Base-by-base conservation (phyloP, 805 yeast genomes). In the Hanseniaspora thailandica region DNA sequence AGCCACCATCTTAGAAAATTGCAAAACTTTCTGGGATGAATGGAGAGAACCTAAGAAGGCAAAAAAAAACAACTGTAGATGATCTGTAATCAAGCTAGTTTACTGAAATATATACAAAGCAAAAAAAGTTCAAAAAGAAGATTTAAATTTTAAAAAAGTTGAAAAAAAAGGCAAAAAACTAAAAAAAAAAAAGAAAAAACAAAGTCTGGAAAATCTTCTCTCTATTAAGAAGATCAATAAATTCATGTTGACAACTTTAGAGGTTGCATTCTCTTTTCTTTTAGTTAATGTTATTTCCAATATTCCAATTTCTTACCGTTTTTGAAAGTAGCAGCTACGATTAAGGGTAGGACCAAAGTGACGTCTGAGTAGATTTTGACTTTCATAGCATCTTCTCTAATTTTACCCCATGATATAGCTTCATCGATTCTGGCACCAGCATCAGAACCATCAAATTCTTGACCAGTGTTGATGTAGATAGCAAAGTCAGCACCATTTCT, bases 371-470 rank as follows among this genome's bases (percentile, higher is more conserved):
- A 93, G 44, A 93, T 89, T 71, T 93, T 93, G 54, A 88, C 95
- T 56, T 82, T 78, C 62, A 78, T 79, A 30, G 98, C 99, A 40
- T 87, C 96, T 5, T 95, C 84, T 71, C 87, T 89, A 69, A 93
- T 93, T 69, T 93, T 93, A 58, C 99, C 99, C 99, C 99, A 93
- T 38, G 95, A 84, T 51, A 93, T 84, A 26, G 98, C 98, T 71
- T 93, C 99, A 67, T 93, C 98, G 1, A 97, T 97, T 66, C 98
- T 80, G 5, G 98, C 98, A 59, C 98, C 98, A 10, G 98, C 97
- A 68, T 93, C 98, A 23, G 96, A 86, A 45, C 98, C 98, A 65
- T 93, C 99, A 62, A 88, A 93, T 67, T 93, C 99, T 71, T 93
- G 97, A 45, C 96, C 98, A 15, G 99, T 93, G 69, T 93, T 93